These are phyloP conservation scores for Hortaea sp. DNA, from an alignment of 2,329 filamentous ascomycete species.

Conservation along the genomic window DNA sequence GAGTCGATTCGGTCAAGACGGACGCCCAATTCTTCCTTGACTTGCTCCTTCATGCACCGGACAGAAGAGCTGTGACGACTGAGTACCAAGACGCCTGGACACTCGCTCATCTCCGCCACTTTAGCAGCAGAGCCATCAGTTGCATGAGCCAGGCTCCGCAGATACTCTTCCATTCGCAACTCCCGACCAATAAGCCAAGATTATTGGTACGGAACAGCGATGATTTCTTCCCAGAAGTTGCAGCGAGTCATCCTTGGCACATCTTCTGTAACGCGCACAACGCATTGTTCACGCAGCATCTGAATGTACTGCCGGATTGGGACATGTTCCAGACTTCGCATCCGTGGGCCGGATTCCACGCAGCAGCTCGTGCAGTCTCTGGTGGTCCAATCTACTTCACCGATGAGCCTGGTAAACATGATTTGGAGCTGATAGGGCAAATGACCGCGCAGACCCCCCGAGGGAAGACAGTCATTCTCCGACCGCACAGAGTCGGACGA, in stretches of 20 bases:
- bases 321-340: conserved; percentile 64
- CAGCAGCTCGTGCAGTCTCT: conserved; percentile 77
- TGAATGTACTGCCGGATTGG: conserved; percentile 82
- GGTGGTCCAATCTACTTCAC: conserved; percentile 94
- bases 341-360: conserved; percentile 71
- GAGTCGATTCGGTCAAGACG: conserved; percentile 82
- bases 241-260: conserved; percentile 83
- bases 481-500: conserved; percentile 65
- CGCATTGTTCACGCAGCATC: conserved; percentile 65
- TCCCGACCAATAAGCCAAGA: conserved; percentile 63
- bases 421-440: conserved; percentile 63
- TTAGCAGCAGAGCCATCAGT: conserved; percentile 68
- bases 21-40: conserved; percentile 90
- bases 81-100: conserved; percentile 82
- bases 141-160: conserved; percentile 93
- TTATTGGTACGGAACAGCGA: conserved; percentile 77
- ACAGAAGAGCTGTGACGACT: conserved; percentile 60
- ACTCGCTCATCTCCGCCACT: conserved; percentile 64
- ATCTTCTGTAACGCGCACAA: conserved; percentile 93
- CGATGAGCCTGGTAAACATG: conserved; percentile 73
- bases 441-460: conserved; percentile 67
- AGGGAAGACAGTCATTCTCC: conserved; percentile 68
- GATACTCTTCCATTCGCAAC: conserved; percentile 73
- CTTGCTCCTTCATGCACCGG: conserved; percentile 55
- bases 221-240: conserved; percentile 81